Percentiles rank a stretch among this genome's conserved stretches.
These are phyloP conservation scores for Capsicum pubescens DNA, from an alignment of 257 asterid genomes.

Conservation along the genomic window DNA sequence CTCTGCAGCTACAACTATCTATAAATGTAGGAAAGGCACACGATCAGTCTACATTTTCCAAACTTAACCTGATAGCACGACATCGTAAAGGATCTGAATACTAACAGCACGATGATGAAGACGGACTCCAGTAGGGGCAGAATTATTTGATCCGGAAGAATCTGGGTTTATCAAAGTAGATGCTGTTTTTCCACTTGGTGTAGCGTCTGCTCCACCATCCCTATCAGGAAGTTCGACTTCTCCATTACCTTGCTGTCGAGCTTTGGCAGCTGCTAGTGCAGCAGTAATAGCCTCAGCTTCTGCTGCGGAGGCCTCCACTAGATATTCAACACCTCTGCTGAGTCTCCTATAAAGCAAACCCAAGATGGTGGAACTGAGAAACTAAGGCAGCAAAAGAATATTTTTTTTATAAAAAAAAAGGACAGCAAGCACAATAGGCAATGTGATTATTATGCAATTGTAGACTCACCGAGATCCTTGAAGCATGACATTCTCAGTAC, in stretches of 20 bases:
- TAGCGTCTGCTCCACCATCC: constrained; percentile 96
- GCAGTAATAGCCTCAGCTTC: constrained; percentile 99
- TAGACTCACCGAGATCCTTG: constrained; percentile 76
- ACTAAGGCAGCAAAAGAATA: background rate
- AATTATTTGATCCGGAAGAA: constrained; percentile 63
- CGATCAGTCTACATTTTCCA: constrained; percentile 31
- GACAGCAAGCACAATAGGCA: background rate
- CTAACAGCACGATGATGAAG: constrained; percentile 99
- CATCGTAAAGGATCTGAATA: constrained; percentile 39
- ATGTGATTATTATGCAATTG: background rate
- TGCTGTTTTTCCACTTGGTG: constrained; percentile 90
- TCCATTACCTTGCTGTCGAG: constrained; percentile 85
- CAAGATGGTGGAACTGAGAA: constrained; percentile 5
- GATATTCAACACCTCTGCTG: constrained; percentile 92
- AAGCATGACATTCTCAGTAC: constrained; percentile 87
- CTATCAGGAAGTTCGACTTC: constrained; percentile 94
- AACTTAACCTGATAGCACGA: background rate
- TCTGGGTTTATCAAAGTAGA: constrained; percentile 78
- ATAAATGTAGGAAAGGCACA: constrained; percentile 33
- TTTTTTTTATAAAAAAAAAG: background rate
- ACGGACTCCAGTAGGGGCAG: constrained; percentile 89
- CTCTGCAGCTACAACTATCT: constrained; percentile 99
- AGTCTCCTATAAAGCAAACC: constrained; percentile 55
- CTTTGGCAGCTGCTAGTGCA: constrained; percentile 96
- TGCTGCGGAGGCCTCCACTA: constrained; percentile 99